Percentiles rank a stretch among this genome's conserved stretches.
Conservation (phyloP, 1,284 basidiomycete species). For the Irpex rosettiformis region DNA sequence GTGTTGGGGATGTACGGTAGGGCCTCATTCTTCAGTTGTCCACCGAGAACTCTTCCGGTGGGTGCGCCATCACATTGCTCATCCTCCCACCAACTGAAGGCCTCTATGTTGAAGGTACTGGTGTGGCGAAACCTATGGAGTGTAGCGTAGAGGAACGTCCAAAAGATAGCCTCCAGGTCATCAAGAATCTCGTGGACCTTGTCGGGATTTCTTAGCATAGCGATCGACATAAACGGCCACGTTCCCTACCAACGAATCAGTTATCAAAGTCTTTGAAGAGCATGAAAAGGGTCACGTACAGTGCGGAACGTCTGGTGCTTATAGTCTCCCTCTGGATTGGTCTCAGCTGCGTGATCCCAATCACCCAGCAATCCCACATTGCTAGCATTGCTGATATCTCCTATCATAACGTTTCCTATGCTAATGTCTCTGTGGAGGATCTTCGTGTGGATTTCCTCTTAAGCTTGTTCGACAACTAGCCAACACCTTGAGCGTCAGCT, state of each 20-base stretch:
- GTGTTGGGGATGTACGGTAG: neutral
- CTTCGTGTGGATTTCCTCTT: neutral
- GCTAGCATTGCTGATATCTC: neutral
- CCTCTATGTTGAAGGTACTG: neutral
- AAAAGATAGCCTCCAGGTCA: conserved; percentile 34
- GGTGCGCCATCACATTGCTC: neutral
- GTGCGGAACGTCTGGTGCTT: neutral
- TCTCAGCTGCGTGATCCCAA: conserved; percentile 1
- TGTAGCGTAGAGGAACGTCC: conserved; percentile 21
- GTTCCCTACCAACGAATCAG: neutral
- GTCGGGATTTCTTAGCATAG: neutral
- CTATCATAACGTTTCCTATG: conserved; percentile 7
- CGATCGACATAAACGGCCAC: conserved; percentile 4
- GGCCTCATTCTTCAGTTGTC: neutral
- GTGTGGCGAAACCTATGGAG: neutral
- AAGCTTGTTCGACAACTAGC: neutral
- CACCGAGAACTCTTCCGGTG: neutral
- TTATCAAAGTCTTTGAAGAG: neutral
- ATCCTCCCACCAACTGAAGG: neutral
- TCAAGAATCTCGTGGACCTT: conserved; percentile 26
- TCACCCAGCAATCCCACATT: conserved; percentile 1
- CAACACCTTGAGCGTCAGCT: too few relatives aligned
- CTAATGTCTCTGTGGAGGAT: neutral
- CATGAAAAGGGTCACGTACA: neutral
- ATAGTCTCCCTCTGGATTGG: neutral